These are phyloP conservation scores for Hemileccinum hortonii DNA, from an alignment of 1,284 basidiomycete genomes.

Conservation along the genomic window DNA sequence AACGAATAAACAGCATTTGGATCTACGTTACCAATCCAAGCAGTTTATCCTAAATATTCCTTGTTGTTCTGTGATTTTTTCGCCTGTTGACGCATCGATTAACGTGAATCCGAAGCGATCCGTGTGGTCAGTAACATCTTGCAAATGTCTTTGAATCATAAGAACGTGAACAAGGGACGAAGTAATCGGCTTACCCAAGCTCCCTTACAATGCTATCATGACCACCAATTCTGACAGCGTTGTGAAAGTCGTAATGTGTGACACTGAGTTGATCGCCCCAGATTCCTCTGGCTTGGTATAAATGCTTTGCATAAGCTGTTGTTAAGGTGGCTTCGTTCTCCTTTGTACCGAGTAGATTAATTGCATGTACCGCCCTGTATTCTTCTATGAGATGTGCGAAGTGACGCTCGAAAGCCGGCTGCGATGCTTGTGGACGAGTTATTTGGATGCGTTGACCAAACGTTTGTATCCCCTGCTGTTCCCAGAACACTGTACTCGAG, in stretches of 20 bases:
- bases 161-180: slow-evolving; percentile 10
- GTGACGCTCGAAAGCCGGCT: slow-evolving; percentile 95
- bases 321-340: slow-evolving; percentile 91
- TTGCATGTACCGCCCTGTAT: slow-evolving; percentile 78
- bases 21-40: slow-evolving; percentile 76
- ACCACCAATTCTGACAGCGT: slow-evolving; percentile 76
- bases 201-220: slow-evolving; percentile 85
- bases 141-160: slow-evolving; percentile 48
- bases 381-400: slow-evolving; percentile 83
- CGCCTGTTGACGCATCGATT: slow-evolving; percentile 63
- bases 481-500: slow-evolving; percentile 82
- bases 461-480: slow-evolving; percentile 91
- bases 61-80: slow-evolving; percentile 78
- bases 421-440: slow-evolving; percentile 91
- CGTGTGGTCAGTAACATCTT: slow-evolving; percentile 61
- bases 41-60: slow-evolving; percentile 96
- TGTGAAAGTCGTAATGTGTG: slow-evolving; percentile 95
- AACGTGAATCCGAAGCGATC: slow-evolving; percentile 87
- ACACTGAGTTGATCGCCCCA: slow-evolving; percentile 65
- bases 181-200: slow-evolving; percentile 50
- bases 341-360: slow-evolving; percentile 86
- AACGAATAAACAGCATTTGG: not conserved
- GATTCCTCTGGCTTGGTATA: slow-evolving; percentile 58
- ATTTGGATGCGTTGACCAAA: slow-evolving; percentile 91
- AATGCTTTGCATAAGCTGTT: slow-evolving; percentile 76